Conservation (phyloP, 2,329 filamentous ascomycete species). For the Magnaporthiopsis incrustans region DNA sequence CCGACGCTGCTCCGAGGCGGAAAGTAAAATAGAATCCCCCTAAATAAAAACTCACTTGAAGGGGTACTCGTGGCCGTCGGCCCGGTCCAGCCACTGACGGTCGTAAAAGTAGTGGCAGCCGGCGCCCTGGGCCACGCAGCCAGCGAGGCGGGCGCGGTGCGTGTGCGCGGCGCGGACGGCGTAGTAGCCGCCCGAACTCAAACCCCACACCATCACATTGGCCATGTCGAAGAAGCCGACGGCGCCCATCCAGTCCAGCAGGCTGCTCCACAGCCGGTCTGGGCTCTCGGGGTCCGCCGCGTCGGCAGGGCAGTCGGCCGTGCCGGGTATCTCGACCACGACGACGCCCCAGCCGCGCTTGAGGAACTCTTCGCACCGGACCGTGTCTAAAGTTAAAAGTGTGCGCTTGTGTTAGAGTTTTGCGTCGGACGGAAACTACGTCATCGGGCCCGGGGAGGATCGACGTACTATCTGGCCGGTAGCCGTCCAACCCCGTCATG, state of each 20-base stretch:
- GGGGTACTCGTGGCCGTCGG: slow-evolving; percentile 60
- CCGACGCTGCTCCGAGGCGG: too few species aligned
- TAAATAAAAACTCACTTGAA: slow-evolving; percentile 41
- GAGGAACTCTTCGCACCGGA: slow-evolving; percentile 53
- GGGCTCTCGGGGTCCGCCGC: slow-evolving; percentile 50
- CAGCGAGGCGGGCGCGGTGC: slow-evolving; percentile 45
- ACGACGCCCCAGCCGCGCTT: slow-evolving; percentile 55
- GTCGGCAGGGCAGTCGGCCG: slow-evolving; percentile 59
- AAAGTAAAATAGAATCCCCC: too few species aligned
- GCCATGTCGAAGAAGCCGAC: slow-evolving; percentile 46
- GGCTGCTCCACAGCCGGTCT: slow-evolving; percentile 54
- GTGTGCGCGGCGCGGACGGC: slow-evolving; percentile 60
- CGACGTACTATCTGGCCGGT: slow-evolving; percentile 44
- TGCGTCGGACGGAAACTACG: too few species aligned
- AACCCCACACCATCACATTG: slow-evolving; percentile 53
- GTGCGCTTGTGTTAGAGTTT: too few species aligned
- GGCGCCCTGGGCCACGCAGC: slow-evolving; percentile 54
- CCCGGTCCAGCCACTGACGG: slow-evolving; percentile 49
- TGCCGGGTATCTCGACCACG: slow-evolving; percentile 58
- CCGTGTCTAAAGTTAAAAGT: slow-evolving; percentile 30
- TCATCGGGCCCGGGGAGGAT: too few species aligned
- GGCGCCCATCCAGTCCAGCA: slow-evolving; percentile 50
- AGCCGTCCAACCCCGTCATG: slow-evolving; percentile 55
- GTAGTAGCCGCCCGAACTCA: slow-evolving; percentile 61
- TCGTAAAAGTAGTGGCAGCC: slow-evolving; percentile 55